Evolutionary conservation across 768 basidiomycete genomes (phyloP).

Genomic region (Suillus placidus): DNA sequence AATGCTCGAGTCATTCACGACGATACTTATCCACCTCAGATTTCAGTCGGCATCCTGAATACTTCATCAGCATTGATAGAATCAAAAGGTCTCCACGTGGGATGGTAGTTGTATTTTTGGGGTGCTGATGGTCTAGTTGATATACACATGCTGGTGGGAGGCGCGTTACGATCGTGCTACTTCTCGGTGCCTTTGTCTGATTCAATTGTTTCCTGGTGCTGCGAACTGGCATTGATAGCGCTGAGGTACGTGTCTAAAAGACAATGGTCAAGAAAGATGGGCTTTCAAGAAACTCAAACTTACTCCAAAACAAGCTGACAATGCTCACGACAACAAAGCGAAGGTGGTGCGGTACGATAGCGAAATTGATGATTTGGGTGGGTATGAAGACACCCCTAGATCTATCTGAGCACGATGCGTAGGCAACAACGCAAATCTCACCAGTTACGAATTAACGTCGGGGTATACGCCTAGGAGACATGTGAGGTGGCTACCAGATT

Average conservation of each 20-base stretch:
- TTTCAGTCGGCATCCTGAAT: not conserved
- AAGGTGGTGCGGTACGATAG: slow-evolving; percentile 73
- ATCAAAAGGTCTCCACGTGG: not conserved
- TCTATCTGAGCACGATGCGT: not conserved
- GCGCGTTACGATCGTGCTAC: not conserved
- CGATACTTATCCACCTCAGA: not conserved
- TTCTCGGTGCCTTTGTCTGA: slow-evolving; percentile 1
- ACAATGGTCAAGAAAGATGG: slow-evolving; percentile 3
- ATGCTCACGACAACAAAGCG: slow-evolving; percentile 75
- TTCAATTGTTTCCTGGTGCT: slow-evolving; percentile 3
- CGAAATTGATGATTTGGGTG: slow-evolving; percentile 79
- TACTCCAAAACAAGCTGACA: slow-evolving; percentile 85
- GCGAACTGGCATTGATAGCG: slow-evolving; percentile 46
- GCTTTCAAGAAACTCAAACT: slow-evolving; percentile 31
- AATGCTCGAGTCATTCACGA: not conserved
- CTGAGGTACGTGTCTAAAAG: slow-evolving; percentile 67
- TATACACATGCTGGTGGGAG: slow-evolving; percentile 5
- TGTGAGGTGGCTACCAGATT: not conserved
- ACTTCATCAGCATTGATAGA: not conserved
- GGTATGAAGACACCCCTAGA: slow-evolving; percentile 73
- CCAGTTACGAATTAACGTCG: slow-evolving; percentile 81
- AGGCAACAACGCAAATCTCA: slow-evolving; percentile 27
- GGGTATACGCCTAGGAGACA: slow-evolving; percentile 59
- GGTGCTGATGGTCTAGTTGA: not conserved
- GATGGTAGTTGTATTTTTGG: not conserved